Base-by-base conservation (phyloP, 768 basidiomycete species). In the Leccinum ochraceum region DNA sequence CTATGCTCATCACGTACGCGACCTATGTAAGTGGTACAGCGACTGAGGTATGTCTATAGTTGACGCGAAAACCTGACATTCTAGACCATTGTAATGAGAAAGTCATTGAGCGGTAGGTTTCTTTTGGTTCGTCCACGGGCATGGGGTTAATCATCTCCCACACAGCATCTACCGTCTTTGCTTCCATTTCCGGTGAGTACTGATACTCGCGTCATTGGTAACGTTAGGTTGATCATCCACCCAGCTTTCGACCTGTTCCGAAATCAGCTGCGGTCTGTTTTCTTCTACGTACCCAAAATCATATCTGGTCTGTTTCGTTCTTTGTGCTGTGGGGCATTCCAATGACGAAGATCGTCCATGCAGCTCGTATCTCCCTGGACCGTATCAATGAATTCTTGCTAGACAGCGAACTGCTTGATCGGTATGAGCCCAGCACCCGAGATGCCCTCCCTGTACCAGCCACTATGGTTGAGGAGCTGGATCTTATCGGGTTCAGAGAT, bases 391-490 rank as follows among this genome's bases (percentile, higher is more conserved):
- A 58, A 3, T 58, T 58, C 26, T 37, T 58, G n/a, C 14, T 20
- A 20, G 26, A 58, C 34, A 34, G 51, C 9, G 57, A 58, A 54
- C 57, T 58, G 17, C 57, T 58, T 26, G 57, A 58, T 39, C 57
- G 57, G 11, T 30, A 58, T 14, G 32, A 54, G 7, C 24, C 36
- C 26, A 30, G n/a, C n/a, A 32, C 16, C n/a, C 55, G 17, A 20
- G 26, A 39, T 17, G 24, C 26, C 20, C 24, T 28, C 4, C 57
- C 52, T 22, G 39, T 22, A 16, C 36, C 57, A 28, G 16, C 57
- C 52, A 11, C 26, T 5, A 39, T 30, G 22, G 11, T 6, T 7
- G 57, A 39, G 14, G 57, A 42, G 20, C 7, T 30, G 16, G 36
- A 39, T 11, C 51, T 54, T 17, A 54, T 58, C 8, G 36, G 57